A percentile compares a stretch with the other conserved stretches of the same genome.
Evolutionary conservation across 1,284 basidiomycete genomes (phyloP).

Genomic region (Microbotryomycetes sp.): DNA sequence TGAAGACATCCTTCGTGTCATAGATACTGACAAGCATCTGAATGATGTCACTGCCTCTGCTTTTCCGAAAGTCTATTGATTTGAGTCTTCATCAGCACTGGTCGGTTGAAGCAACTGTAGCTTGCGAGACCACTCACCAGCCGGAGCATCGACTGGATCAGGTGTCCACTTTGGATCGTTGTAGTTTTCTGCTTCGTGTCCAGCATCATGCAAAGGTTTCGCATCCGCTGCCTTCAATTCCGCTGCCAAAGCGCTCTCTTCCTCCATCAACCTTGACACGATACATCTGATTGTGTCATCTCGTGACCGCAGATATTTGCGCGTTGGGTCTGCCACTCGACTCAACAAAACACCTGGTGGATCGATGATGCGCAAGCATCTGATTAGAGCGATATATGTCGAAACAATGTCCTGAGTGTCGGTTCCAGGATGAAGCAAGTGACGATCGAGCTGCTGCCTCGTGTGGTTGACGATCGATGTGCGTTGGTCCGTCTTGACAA

Average conservation of each 20-base stretch:
- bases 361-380: constrained; percentile 81
- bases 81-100: background rate
- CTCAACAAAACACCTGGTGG: constrained; percentile 85
- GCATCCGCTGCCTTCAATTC: constrained; percentile 40
- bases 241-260: constrained; percentile 63
- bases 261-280: constrained; percentile 81
- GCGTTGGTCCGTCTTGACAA: constrained; percentile 70
- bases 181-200: constrained; percentile 69
- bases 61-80: constrained; percentile 70
- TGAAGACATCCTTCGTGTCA: constrained; percentile 85
- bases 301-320: constrained; percentile 78
- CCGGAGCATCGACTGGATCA: constrained; percentile 86
- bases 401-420: constrained; percentile 86
- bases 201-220: constrained; percentile 21
- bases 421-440: constrained; percentile 84
- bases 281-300: constrained; percentile 88
- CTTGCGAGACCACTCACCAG: constrained; percentile 61
- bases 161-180: constrained; percentile 85
- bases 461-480: constrained; percentile 61
- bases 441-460: constrained; percentile 66
- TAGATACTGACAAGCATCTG: constrained; percentile 93
- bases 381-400: constrained; percentile 92
- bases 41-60: constrained; percentile 80
- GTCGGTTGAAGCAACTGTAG: background rate
- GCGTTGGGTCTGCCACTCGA: constrained; percentile 83